These are phyloP conservation scores for Puccinia coronata DNA, from an alignment of 1,284 basidiomycete species.

Conservation along the genomic window DNA sequence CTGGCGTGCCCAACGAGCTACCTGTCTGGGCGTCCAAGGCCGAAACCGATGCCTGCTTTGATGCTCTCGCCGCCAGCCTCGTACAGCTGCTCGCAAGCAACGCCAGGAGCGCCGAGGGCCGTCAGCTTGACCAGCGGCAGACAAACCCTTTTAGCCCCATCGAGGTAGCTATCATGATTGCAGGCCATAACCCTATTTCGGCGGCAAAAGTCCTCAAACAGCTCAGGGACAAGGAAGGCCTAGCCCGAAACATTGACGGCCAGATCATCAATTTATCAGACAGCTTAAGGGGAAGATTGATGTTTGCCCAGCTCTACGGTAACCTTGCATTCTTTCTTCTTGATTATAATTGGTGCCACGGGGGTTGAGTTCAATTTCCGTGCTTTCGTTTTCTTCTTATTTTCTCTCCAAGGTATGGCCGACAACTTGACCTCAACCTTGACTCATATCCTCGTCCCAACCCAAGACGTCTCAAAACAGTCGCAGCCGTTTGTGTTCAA, in stretches of 20 bases:
- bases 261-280: conserved; percentile 13
- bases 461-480: background rate
- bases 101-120: background rate
- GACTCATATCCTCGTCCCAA: conserved; percentile 1
- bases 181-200: conserved; percentile 31
- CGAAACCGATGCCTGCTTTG: conserved; percentile 40
- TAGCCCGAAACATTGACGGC: background rate
- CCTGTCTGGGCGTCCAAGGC: conserved; percentile 38
- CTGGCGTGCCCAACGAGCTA: background rate
- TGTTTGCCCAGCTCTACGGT: conserved; percentile 50
- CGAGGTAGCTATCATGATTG: conserved; percentile 28
- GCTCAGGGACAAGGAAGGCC: conserved; percentile 36
- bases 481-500: conserved; percentile 44
- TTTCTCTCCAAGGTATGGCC: conserved; percentile 27
- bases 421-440: conserved; percentile 37
- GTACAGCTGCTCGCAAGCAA: background rate
- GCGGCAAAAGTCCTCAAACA: conserved; percentile 25
- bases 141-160: background rate
- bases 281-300: conserved; percentile 34
- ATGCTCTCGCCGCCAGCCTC: background rate
- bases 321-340: background rate
- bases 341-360: no score
- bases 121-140: background rate
- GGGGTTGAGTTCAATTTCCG: no score
- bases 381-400: background rate